phyloP scores from a whole-genome alignment of 495 filamentous ascomycete genomes.

The Trichoderma gamsii region DNA sequence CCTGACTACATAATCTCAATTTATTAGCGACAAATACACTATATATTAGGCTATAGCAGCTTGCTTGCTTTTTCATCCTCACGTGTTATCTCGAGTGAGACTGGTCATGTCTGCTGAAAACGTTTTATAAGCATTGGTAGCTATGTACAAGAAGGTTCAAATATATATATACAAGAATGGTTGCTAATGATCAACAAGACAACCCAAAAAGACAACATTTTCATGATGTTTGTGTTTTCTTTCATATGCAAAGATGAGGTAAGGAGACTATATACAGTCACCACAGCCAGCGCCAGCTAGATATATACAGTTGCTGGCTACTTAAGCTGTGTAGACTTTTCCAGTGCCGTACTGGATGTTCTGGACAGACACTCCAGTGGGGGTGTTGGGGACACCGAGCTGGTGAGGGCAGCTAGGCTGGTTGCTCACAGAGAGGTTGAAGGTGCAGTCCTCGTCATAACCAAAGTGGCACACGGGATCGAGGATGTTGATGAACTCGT shows the following conservation, averaged over 20 bases:
- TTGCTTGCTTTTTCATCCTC: background rate
- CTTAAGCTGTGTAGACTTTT: constrained; percentile 22
- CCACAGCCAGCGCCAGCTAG: background rate
- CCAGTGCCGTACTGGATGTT: constrained; percentile 28
- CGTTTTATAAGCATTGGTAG: background rate
- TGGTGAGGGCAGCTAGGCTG: constrained; percentile 25
- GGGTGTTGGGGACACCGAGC: constrained; percentile 19
- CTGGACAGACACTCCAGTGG: constrained; percentile 21
- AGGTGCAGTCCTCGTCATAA: constrained; percentile 25
- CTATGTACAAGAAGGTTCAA: background rate
- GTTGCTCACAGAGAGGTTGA: constrained; percentile 24
- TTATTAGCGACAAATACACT: background rate
- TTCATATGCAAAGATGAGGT: no score
- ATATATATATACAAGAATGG: background rate
- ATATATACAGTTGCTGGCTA: background rate
- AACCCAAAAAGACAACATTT: no score
- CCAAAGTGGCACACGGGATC: constrained; percentile 29
- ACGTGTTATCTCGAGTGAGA: background rate
- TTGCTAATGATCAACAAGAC: no score
- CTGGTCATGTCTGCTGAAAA: background rate
- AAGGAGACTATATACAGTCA: no score
- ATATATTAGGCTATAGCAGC: background rate
- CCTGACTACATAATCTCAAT: background rate
- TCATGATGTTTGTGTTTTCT: no score
- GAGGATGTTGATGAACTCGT: constrained; percentile 31